Conservation (phyloP, 768 basidiomycete genomes). For the Russula sp. region DNA sequence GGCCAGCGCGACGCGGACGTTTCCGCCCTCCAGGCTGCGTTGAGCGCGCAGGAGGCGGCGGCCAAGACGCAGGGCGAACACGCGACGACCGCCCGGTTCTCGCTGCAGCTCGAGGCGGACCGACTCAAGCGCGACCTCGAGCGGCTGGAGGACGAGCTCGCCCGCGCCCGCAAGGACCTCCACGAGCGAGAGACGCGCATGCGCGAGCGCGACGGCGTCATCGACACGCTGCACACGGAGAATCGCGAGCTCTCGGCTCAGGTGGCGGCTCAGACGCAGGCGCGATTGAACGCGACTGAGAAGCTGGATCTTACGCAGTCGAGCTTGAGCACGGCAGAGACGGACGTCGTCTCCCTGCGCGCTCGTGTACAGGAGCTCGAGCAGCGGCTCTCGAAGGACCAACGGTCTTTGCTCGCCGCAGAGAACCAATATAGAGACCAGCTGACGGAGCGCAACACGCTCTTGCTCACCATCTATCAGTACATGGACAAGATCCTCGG, state of each 20-base stretch:
- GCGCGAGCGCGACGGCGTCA: slow-evolving; percentile 62
- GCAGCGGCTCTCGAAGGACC: slow-evolving; percentile 73
- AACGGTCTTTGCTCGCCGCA: slow-evolving; percentile 58
- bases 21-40: slow-evolving; percentile 58
- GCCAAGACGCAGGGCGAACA: slow-evolving; percentile 77
- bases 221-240: slow-evolving; percentile 74
- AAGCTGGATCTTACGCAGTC: slow-evolving; percentile 74
- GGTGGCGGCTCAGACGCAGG: slow-evolving; percentile 81
- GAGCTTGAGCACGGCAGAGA: slow-evolving; percentile 58
- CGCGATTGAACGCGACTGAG: slow-evolving; percentile 78
- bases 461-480: slow-evolving; percentile 88
- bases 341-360: slow-evolving; percentile 55
- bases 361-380: slow-evolving; percentile 70
- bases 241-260: slow-evolving; percentile 75
- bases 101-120: slow-evolving; percentile 86
- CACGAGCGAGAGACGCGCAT: slow-evolving; percentile 57
- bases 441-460: slow-evolving; percentile 86
- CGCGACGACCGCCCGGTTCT: slow-evolving; percentile 76
- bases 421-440: slow-evolving; percentile 88
- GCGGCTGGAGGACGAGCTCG: slow-evolving; percentile 71
- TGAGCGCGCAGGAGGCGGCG: slow-evolving; percentile 70
- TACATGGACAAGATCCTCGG: slow-evolving; percentile 93
- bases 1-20: slow-evolving; percentile 73
- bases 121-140: slow-evolving; percentile 79
- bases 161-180: slow-evolving; percentile 62